A percentile compares a stretch with the other conserved stretches of the same genome.
phyloP scores from a whole-genome alignment of 2,329 filamentous ascomycete genomes.

The Colletotrichum sp. region DNA sequence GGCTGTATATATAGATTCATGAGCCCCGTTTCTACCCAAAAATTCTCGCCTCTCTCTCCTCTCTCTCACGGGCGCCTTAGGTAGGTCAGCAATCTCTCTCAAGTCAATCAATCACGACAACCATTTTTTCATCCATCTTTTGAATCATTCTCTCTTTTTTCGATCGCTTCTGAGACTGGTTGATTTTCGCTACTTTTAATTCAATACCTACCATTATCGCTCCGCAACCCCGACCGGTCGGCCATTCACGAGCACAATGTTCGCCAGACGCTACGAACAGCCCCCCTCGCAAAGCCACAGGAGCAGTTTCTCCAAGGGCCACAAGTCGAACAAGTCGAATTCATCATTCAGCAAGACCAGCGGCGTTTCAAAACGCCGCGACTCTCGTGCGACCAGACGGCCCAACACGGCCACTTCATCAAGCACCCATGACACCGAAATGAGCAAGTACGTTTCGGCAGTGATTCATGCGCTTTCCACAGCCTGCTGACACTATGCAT shows the following conservation, averaged over 20 bases:
- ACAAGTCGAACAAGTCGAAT: conserved; percentile 55
- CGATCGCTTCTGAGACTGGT: not conserved
- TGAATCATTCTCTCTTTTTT: not conserved
- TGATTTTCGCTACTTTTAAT: not conserved
- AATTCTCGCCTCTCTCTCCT: conserved; percentile 16
- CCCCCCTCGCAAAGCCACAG: conserved; percentile 45
- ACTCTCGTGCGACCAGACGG: conserved; percentile 51
- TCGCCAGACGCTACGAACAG: conserved; percentile 49
- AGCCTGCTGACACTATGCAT: not conserved
- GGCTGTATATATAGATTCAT: conserved; percentile 18
- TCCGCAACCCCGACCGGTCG: not conserved
- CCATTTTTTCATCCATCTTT: not conserved
- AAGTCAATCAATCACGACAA: not conserved
- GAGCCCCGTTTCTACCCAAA: conserved; percentile 17
- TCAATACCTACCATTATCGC: not conserved
- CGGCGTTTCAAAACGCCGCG: conserved; percentile 61
- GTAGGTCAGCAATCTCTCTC: conserved; percentile 30
- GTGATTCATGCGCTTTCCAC: not conserved
- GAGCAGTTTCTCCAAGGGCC: conserved; percentile 57
- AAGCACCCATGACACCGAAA: conserved; percentile 40
- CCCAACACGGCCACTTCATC: conserved; percentile 51
- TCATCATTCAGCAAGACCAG: conserved; percentile 61
- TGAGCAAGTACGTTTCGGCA: conserved; percentile 46
- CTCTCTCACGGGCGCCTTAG: conserved; percentile 30
- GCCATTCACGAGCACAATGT: conserved; percentile 43